Conservation (phyloP, 2,329 filamentous ascomycete species). For the Pseudopyrenochaeta lycopersici region DNA sequence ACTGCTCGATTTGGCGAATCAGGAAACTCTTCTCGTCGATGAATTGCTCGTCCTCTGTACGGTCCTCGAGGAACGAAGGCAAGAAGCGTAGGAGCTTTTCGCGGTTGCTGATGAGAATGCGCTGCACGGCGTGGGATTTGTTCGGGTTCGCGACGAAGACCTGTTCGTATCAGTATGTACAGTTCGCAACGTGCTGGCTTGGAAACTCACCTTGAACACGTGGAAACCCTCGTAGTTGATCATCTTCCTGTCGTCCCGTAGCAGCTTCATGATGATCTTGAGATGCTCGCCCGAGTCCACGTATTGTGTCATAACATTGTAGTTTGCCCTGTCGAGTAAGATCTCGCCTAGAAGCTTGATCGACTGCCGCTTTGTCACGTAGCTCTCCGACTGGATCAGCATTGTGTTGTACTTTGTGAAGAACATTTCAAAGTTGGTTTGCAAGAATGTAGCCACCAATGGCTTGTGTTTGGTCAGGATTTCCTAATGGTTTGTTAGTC, state of each 20-base stretch:
- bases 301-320: slow-evolving; percentile 97
- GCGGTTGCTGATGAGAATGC: slow-evolving; percentile 95
- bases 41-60: slow-evolving; percentile 97
- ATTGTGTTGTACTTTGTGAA: slow-evolving; percentile 89
- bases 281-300: slow-evolving; percentile 95
- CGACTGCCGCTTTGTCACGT: slow-evolving; percentile 97
- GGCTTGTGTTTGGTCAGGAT: slow-evolving; percentile 93
- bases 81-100: slow-evolving; percentile 90
- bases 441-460: slow-evolving; percentile 86
- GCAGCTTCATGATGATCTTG: slow-evolving; percentile 97
- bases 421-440: slow-evolving; percentile 91
- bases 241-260: slow-evolving; percentile 97
- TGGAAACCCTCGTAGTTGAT: slow-evolving; percentile 99
- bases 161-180: slow-evolving; percentile 46
- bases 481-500: slow-evolving; percentile 67
- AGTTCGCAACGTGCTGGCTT: not conserved
- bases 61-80: slow-evolving; percentile 89
- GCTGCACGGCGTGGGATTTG: slow-evolving; percentile 95
- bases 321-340: slow-evolving; percentile 92
- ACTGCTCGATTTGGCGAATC: slow-evolving; percentile 83
- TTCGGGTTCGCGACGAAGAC: slow-evolving; percentile 99
- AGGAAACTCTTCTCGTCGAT: slow-evolving; percentile 97
- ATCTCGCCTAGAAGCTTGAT: slow-evolving; percentile 98
- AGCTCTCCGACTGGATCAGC: slow-evolving; percentile 90
- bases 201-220: slow-evolving; percentile 79